Evolutionary conservation across 78 protist genomes (phyloP).

Genomic region (Pelomyxa schiedti): DNA sequence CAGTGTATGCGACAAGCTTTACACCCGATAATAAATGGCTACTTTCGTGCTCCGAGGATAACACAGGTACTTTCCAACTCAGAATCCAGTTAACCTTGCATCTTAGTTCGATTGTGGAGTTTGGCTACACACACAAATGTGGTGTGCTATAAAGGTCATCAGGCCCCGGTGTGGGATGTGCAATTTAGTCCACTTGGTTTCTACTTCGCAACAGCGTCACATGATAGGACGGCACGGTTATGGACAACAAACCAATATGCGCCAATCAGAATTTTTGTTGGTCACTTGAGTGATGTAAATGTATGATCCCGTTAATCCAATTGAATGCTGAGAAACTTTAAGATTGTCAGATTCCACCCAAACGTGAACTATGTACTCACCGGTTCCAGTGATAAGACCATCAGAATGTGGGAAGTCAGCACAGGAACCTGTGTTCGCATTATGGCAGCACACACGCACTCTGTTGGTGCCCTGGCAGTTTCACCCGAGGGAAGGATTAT

Average conservation of each 20-base stretch:
- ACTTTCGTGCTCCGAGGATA: constrained; percentile 51
- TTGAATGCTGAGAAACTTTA: too few species aligned
- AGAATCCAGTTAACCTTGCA: too few species aligned
- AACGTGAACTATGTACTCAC: constrained; percentile 77
- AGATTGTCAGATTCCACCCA: constrained; percentile 81
- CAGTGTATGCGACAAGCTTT: constrained; percentile 49
- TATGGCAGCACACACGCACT: constrained; percentile 57
- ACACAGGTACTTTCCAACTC: too few species aligned
- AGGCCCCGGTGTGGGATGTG: constrained; percentile 83
- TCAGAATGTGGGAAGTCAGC: constrained; percentile 42
- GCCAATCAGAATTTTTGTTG: constrained; percentile 72
- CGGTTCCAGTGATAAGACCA: constrained; percentile 66
- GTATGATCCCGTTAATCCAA: neutral
- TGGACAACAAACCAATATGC: constrained; percentile 61
- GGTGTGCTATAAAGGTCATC: constrained; percentile 76
- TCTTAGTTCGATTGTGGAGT: constrained; percentile 86
- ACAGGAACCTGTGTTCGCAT: constrained; percentile 70
- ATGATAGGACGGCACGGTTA: constrained; percentile 84
- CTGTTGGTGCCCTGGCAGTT: constrained; percentile 44
- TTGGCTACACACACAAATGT: constrained; percentile 53
- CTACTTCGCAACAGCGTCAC: constrained; percentile 81
- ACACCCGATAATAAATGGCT: constrained; percentile 48
- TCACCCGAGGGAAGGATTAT: constrained; percentile 57
- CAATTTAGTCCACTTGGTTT: constrained; percentile 55
- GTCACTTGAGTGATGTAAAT: constrained; percentile 81